Evolutionary conservation across 2,329 filamentous ascomycete genomes (phyloP).

Genomic region (Hypoxylon sp.): DNA sequence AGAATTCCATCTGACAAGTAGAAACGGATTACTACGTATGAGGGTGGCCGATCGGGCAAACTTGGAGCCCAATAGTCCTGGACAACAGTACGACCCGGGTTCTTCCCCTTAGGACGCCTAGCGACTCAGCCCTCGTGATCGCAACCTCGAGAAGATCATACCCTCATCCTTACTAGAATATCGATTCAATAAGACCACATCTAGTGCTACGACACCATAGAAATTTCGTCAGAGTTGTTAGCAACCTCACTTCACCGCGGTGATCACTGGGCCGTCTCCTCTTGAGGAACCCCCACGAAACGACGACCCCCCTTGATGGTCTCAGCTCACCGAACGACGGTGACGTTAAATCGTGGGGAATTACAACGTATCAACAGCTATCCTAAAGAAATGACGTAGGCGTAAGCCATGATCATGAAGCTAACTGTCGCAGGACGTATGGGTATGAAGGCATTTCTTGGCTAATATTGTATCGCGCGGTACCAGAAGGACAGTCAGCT

Average conservation of each 20-base stretch:
- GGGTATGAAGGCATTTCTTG: conserved; percentile 14
- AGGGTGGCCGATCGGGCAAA: conserved; percentile 43
- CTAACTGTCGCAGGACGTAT: conserved; percentile 15
- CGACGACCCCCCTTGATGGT: conserved; percentile 2
- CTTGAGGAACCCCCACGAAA: conserved; percentile 31
- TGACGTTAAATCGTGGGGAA: conserved; percentile 28
- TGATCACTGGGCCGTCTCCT: conserved; percentile 24
- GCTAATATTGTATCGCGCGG: conserved; percentile 8
- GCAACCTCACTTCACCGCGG: conserved; percentile 12
- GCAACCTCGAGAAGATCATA: conserved; percentile 44
- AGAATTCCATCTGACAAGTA: conserved; percentile 25
- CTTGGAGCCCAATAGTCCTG: conserved; percentile 33
- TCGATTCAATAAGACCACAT: conserved; percentile 33
- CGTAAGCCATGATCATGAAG: conserved; percentile 23
- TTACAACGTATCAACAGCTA: conserved; percentile 19
- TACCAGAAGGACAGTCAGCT: neutral
- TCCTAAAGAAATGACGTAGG: conserved; percentile 36
- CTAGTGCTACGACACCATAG: conserved; percentile 21
- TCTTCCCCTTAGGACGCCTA: conserved; percentile 41
- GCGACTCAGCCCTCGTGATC: conserved; percentile 47
- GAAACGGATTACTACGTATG: conserved; percentile 29
- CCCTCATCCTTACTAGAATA: conserved; percentile 30
- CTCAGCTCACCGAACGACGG: conserved; percentile 40
- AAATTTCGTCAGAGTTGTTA: conserved; percentile 19
- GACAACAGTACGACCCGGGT: conserved; percentile 30